Percentiles rank a stretch among this genome's conserved stretches.
Conservation (phyloP, 2,329 filamentous ascomycete species). For the Chaetomium sp. region DNA sequence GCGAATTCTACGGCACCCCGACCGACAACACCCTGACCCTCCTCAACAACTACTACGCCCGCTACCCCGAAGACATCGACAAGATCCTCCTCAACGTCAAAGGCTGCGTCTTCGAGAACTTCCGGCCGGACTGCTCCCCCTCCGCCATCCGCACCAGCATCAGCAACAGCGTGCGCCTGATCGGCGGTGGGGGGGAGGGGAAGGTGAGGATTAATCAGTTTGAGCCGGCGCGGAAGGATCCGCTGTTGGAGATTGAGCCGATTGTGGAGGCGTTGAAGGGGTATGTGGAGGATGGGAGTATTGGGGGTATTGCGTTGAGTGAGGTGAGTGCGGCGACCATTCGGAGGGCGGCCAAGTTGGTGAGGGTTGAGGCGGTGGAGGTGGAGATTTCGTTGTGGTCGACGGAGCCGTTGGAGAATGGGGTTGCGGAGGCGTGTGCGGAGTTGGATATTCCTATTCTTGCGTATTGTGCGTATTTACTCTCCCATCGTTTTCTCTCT, state of each 20-base stretch:
- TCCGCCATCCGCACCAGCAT: slow-evolving; percentile 43
- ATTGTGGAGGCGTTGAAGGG: slow-evolving; percentile 30
- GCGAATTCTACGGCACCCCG: slow-evolving; percentile 45
- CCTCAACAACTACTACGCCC: slow-evolving; percentile 47
- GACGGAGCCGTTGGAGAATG: slow-evolving; percentile 31
- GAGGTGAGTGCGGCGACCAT: slow-evolving; percentile 39
- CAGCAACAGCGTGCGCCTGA: slow-evolving; percentile 37
- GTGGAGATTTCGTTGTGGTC: slow-evolving; percentile 38
- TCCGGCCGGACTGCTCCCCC: slow-evolving; percentile 37
- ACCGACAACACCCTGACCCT: slow-evolving; percentile 47
- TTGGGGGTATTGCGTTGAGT: slow-evolving; percentile 38
- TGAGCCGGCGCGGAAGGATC: slow-evolving; percentile 39
- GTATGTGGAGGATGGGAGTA: slow-evolving; percentile 37
- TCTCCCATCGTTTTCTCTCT: not conserved
- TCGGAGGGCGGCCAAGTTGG: slow-evolving; percentile 32
- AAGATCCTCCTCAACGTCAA: slow-evolving; percentile 52
- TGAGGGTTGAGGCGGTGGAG: slow-evolving; percentile 41
- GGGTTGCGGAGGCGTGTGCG: slow-evolving; percentile 42
- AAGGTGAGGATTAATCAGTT: slow-evolving; percentile 44
- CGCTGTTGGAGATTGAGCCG: slow-evolving; percentile 40
- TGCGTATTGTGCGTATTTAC: slow-evolving; percentile 50
- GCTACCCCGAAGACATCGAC: slow-evolving; percentile 48
- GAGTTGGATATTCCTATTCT: slow-evolving; percentile 63
- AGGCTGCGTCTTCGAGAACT: slow-evolving; percentile 36
- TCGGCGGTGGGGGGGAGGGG: slow-evolving; percentile 15